Evolutionary conservation across 2,329 filamentous ascomycete genomes (phyloP), one percentile per base, ranked within the genome.

Genomic region (Mariannaea elegans): DNA sequence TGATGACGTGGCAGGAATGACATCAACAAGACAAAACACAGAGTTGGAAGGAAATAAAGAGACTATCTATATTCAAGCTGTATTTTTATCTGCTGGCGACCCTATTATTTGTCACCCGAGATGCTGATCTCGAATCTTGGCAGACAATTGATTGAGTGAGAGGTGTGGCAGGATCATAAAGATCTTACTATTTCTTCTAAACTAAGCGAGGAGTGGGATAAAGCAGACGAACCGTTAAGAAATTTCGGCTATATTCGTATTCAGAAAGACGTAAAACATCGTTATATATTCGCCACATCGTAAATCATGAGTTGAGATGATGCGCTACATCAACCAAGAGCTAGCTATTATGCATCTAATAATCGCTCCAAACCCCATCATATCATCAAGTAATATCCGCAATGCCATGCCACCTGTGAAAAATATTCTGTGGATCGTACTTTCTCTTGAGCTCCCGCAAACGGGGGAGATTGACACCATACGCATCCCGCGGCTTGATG

Each of bases 341-440:
- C 31, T 16, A 18, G 14, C 18, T 34, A 4, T 34, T 13, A 34
- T 34, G 16, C 18, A 44, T n/a, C 7, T 4, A 24, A 14, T 14
- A 27, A 23, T 12, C 18, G n/a, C n/a, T 24, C n/a, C 38, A 31
- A 39, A 39, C 24, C 6, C 29, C 21, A 13, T 36, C 32, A 16
- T 36, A 23, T 27, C 8, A 31, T 44, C 34, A 6, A 38, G 47
- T 10, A 31, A 24, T 19, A 5, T 59, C 51, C 8, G 49, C 51
- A 48, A 71, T 60, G 8, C 66, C 61, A 54, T 73, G 66, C 66
- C 67, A 71, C 65, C 75, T 77, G 16, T 71, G 56, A 59, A 77
- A 78, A 9, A 75, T 63, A 55, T 78, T 75, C 2, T 61, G 59
- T 1, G 72, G 72, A 53, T 78, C 75, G 34, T 71, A 77, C 49